Conservation (phyloP, 2,329 filamentous ascomycete species). For the Pseudogymnoascus sp. region DNA sequence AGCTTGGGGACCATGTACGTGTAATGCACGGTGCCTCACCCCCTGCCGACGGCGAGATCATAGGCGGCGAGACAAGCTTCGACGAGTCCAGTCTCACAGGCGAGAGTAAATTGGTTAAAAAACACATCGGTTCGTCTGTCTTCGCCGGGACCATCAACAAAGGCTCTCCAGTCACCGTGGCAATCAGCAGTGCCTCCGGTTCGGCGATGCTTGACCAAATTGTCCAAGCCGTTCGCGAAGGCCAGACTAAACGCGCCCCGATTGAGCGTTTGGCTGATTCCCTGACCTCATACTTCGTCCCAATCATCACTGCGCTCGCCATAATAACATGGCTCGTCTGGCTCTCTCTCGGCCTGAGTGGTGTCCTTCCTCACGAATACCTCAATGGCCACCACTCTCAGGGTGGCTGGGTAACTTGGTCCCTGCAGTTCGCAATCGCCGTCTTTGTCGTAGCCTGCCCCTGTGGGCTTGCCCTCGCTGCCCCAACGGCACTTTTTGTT, state of each 20-base stretch:
- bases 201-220: constrained; percentile 69
- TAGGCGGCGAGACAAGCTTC: constrained; percentile 55
- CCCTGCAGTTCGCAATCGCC: constrained; percentile 65
- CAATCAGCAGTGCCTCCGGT: constrained; percentile 55
- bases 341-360: constrained; percentile 52
- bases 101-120: constrained; percentile 59
- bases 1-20: constrained; percentile 64
- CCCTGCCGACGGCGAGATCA: constrained; percentile 65
- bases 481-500: constrained; percentile 51
- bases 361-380: constrained; percentile 47
- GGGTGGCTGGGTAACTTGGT: constrained; percentile 64
- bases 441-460: constrained; percentile 54
- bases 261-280: constrained; percentile 63
- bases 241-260: constrained; percentile 62
- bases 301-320: constrained; percentile 57
- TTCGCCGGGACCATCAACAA: constrained; percentile 56
- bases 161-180: constrained; percentile 50
- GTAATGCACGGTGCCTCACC: constrained; percentile 75
- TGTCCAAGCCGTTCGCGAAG: constrained; percentile 63
- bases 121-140: constrained; percentile 52
- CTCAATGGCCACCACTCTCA: constrained; percentile 36
- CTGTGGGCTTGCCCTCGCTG: constrained; percentile 51
- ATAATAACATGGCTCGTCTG: constrained; percentile 61
- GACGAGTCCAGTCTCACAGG: constrained; percentile 86
- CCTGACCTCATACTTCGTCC: constrained; percentile 66